Conservation (phyloP, 1,139 yeast genomes). For the Suhomyces ambrosiae region DNA sequence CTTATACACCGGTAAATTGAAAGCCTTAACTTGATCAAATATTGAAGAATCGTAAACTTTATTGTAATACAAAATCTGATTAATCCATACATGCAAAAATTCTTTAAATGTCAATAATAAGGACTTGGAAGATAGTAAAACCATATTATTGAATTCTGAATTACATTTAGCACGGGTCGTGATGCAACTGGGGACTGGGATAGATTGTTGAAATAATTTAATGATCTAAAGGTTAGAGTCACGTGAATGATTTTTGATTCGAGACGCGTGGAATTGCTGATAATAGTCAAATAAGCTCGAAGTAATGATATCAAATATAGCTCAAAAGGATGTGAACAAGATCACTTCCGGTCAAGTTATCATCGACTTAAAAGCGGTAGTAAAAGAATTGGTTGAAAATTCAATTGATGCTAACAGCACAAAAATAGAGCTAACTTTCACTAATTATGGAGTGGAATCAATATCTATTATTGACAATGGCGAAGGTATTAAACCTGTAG, state of each 20-base stretch:
- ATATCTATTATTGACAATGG: conserved; percentile 81
- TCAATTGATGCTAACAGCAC: conserved; percentile 77
- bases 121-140: conserved; percentile 29
- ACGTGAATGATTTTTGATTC: not conserved
- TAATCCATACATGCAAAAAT: conserved; percentile 42
- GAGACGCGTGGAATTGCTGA: not conserved
- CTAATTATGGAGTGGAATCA: conserved; percentile 74
- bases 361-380: conserved; percentile 70
- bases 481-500: conserved; percentile 61
- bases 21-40: conserved; percentile 39
- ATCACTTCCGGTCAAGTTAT: conserved; percentile 95
- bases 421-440: conserved; percentile 64
- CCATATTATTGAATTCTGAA: too few relatives aligned
- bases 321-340: conserved; percentile 55
- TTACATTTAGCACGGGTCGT: too few relatives aligned
- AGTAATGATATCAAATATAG: conserved; percentile 8
- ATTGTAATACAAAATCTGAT: conserved; percentile 50
- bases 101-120: conserved; percentile 40
- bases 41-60: conserved; percentile 45
- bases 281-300: not conserved
- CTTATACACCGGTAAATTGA: conserved; percentile 40
- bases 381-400: conserved; percentile 87
- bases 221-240: not conserved
- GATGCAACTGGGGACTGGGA: too few relatives aligned
- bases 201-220: too few relatives aligned